A percentile compares a stretch with the other conserved stretches of the same genome.
Evolutionary conservation across 73 alveolate species (phyloP).

Genomic region (Uronychia setigera): DNA sequence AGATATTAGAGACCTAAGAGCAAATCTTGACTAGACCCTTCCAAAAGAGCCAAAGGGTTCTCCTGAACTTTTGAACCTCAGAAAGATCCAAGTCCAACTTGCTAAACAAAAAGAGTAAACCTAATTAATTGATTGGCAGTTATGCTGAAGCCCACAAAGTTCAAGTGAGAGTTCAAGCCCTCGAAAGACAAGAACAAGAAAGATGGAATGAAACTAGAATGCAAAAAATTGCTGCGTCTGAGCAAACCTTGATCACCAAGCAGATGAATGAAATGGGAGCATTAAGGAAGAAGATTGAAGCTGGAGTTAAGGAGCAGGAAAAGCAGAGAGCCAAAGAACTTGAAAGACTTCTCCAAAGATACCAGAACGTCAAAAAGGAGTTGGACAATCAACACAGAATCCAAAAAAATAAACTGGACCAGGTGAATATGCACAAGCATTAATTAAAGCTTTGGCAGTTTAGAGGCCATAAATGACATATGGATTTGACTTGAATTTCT

Average conservation of each 20-base stretch:
- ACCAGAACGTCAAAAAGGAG: conserved; percentile 78
- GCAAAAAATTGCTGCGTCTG: conserved; percentile 49
- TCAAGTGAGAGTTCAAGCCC: conserved; percentile 5
- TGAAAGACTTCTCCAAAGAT: conserved; percentile 72
- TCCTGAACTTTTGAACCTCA: conserved; percentile 43
- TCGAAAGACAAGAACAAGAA: conserved; percentile 45
- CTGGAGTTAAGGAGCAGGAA: conserved; percentile 26
- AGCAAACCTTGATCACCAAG: conserved; percentile 32
- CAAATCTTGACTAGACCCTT: conserved; percentile 16
- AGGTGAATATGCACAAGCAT: conserved; percentile 9
- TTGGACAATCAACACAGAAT: conserved; percentile 61
- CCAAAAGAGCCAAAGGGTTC: conserved; percentile 24
- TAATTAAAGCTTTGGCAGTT: background rate
- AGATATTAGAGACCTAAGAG: conserved; percentile 43
- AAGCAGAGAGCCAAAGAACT: conserved; percentile 66
- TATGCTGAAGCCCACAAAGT: conserved; percentile 58
- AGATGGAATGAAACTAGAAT: conserved; percentile 41
- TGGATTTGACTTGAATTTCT: too few relatives aligned
- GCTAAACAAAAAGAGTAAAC: conserved; percentile 51
- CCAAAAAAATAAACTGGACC: conserved; percentile 51
- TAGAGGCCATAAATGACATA: too few relatives aligned
- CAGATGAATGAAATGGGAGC: conserved; percentile 46
- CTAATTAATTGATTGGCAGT: background rate
- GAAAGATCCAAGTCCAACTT: conserved; percentile 34
- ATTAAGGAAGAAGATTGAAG: conserved; percentile 37